Evolutionary conservation across 106 monocot species (phyloP), one percentile per base, ranked within the genome.

Genomic region (Cymbidium sinense): DNA sequence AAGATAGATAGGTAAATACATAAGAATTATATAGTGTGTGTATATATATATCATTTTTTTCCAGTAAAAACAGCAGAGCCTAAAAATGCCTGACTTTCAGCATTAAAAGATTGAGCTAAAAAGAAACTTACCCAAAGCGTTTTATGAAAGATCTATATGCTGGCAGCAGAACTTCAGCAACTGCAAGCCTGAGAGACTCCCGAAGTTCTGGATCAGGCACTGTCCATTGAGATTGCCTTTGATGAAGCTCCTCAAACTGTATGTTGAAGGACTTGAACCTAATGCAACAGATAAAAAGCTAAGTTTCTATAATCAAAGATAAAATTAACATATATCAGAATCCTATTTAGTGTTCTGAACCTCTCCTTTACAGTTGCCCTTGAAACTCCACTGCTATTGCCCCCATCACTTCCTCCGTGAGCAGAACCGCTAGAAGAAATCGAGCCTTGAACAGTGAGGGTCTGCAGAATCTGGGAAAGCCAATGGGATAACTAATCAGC

Each of bases 91-190:
- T 34, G 4, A 70, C 17, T 19, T 11, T 70, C 34, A 70, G 33
- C 1, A 31, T 12, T 18, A 17, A 18, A 70, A 34, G 23, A 34
- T 17, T 2, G 37, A 39, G 71, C 71, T 71, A 1, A 71, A 33
- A 76, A 15, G 29, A 65, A 81, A 78, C 83, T 76, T 84, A 92
- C 89, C 89, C 87, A 79, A 87, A 89, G 75, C 89, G 81, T 80
- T 87, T 92, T 13, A 84, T 55, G 70, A 93, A 93, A 51, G 84
- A 86, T 64, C 89, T 82, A 21, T 90, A 93, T 27, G 93, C 93
- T 52, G 93, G 93, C 37, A 93, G 75, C 33, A 93, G 78, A 52
- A 88, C 79, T 85, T 93, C 93, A 55, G 88, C 89, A 64, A 93
- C 80, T 11, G 84, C 77, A 65, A 93, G 89, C 37, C 87, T 88